Base-by-base conservation (phyloP, 2,329 filamentous ascomycete species). In the Ophiostoma sp. region DNA sequence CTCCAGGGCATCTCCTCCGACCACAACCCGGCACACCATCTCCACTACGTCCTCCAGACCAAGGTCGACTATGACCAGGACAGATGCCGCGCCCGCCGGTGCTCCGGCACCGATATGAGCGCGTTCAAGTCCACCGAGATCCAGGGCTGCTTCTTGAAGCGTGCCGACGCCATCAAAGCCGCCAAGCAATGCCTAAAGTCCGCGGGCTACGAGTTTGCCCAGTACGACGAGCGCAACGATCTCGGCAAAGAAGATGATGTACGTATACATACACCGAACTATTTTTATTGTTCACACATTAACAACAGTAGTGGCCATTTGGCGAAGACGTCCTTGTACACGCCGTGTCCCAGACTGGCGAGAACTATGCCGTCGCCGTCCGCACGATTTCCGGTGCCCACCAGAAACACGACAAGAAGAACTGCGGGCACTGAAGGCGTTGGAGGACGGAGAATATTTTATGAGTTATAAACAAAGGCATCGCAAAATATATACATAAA, bases 271-370 rank as follows among this genome's bases (percentile, higher is more conserved):
- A 3, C 33, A 36, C 33, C 3, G 33, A 3, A 4, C 33, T 8
- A 4, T 36, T 36, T 36, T 36, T 36, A 8, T 36, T 36, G 33
- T 36, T 36, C 42, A 48, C 3, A 3, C 3, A 5, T 15, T 48
- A 48, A 48, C 42, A 48, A 19, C 42, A 6, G 2, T 74, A 83
- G 72, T 85, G 84, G 83, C 83, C 83, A 1, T 86, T 82, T 80
- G 84, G 83, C 5, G 83, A 84, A 19, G 82, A 85, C 31, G 81
- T 83, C 2, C 73, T 84, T 1, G 81, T 83, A 17, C 84, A 84
- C 74, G 84, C 84, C 6, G 82, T 86, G 1, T 79, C 80, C 0
- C 77, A 81, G 59, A 82, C 78, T 8, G 84, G 84, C 0, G 80
- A 84, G 78, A 84, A 85, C 75, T 82, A 79, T 61, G 75, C 78